Evolutionary conservation across 2,329 filamentous ascomycete genomes (phyloP), one percentile per base, ranked within the genome.

Genomic region (Fusarium nelsonii): DNA sequence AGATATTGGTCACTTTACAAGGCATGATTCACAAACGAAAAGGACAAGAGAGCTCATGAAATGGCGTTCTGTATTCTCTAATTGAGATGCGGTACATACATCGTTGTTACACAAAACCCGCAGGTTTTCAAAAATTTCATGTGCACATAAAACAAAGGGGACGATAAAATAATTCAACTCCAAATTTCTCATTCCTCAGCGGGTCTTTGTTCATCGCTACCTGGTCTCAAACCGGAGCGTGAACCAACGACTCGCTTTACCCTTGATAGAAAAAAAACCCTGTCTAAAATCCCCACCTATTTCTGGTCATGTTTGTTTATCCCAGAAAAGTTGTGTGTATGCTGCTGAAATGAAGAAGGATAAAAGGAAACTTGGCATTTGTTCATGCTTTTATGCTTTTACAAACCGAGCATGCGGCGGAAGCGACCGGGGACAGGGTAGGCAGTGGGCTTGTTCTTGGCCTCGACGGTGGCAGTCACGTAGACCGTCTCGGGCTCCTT

Each of bases 401-500:
- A 70, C 28, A 71, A 52, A 41, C 67, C 58, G 43, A 71, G 61
- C 68, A 71, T 71, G 61, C 68, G 68, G 53, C 68, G 68, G 53
- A 71, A 44, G 18, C 64, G 68, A 49, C 56, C 52, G 10, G 52
- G 65, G 23, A 51, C 64, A 12, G 68, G 54, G 40, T 46, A 50
- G 14, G 58, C 39, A 40, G 48, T 65, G 28, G 65, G 52, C 41
- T 58, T 57, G 37, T 26, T 26, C 48, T 58, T 54, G 12, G 55
- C 51, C 46, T 74, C 65, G 14, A 73, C 59, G 0, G 69, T 70
- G n/a, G 62, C 56, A 34, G 72, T 74, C 53, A 73, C 72, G 23
- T 73, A 74, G 18, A 74, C 72, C 11, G 72, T 73, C 60, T 73
- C 72, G 16, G 72, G 66, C 40, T 65, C 60, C 32, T 54, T 68